These are phyloP conservation scores for Raphanus hybrid DNA, from an alignment of 441 rosid species.

Conservation along the genomic window DNA sequence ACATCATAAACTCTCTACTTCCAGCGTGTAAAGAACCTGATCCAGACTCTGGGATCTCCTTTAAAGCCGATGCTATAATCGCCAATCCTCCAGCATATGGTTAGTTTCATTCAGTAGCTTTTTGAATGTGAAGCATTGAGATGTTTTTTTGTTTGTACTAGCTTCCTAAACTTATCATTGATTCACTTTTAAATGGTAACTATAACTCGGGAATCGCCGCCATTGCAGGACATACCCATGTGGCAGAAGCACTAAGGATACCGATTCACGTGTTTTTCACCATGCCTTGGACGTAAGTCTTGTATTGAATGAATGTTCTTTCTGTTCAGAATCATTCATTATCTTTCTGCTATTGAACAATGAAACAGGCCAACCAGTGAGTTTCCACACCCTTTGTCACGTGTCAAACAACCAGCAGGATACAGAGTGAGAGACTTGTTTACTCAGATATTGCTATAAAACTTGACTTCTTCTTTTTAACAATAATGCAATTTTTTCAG, in stretches of 20 bases:
- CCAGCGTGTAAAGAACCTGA: conserved; percentile 97
- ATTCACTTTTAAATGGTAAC: conserved; percentile 7
- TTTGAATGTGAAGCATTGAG: conserved; percentile 24
- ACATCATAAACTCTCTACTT: conserved; percentile 84
- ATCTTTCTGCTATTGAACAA: conserved; percentile 16
- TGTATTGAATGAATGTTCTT: conserved; percentile 39
- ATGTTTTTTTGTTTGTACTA: conserved; percentile 17
- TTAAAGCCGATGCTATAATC: conserved; percentile 97
- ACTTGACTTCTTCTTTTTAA: conserved; percentile 24
- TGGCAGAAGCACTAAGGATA: conserved; percentile 91
- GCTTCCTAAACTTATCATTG: conserved; percentile 17
- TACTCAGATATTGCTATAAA: conserved; percentile 21
- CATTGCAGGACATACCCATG: conserved; percentile 89
- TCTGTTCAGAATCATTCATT: conserved; percentile 25
- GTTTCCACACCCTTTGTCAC: conserved; percentile 99
- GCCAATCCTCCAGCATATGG: conserved; percentile 99
- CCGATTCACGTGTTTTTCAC: conserved; percentile 98
- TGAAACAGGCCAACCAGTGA: conserved; percentile 91
- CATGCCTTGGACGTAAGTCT: conserved; percentile 99
- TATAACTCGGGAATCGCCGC: conserved; percentile 40
- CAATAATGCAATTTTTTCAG: conserved; percentile 47
- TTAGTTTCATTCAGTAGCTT: conserved; percentile 43
- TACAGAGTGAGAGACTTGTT: conserved; percentile 78
- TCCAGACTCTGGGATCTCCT: conserved; percentile 78
- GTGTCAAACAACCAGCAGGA: conserved; percentile 97